Evolutionary conservation across 208 protist species (phyloP), one percentile per base, ranked within the genome.

Genomic region (Endotrypanum monterogeii): DNA sequence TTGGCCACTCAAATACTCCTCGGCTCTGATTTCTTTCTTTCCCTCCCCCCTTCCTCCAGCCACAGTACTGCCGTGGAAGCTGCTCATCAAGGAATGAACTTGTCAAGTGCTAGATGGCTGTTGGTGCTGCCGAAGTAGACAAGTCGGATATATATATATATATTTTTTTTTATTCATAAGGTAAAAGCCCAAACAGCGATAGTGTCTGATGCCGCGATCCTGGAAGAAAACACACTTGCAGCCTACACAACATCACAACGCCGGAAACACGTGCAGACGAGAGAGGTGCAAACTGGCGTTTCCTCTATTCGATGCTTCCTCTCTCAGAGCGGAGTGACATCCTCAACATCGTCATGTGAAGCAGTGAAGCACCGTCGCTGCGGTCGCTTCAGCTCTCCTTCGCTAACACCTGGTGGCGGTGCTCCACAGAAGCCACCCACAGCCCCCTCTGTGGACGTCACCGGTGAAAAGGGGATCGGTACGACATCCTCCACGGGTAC

Each of bases 341-440:
- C 89, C 74, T 94, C 86, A 14, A 91, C 86, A 1, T 84, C 84
- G n/a, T 80, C 81, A 48, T 20, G 20, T 18, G 48, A 46, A 18
- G 60, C 61, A 44, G 71, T 56, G 0, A 72, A 18, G 48, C 54
- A 65, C 14, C 46, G 39, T 14, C 56, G 76, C 54, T 52, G 55
- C 23, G 76, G 76, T 8, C 69, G 70, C 44, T 50, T 55, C 52
- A 80, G 54, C 55, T 67, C 58, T 18, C 18, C 62, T 50, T 73
- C 77, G 61, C 70, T 73, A 46, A 67, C 78, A 12, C 70, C 77
- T 35, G 57, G 66, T 18, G 50, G 41, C 9, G 11, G n/a, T 37
- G 69, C 6, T 20, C 39, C 11, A 37, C 11, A 12, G 30, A 44
- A 30, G 44, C 25, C 35, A 46, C 12, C 58, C 58, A 28, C 35